Conservation (phyloP, 2,329 filamentous ascomycete genomes). For the Orbilia ellipsospora region DNA sequence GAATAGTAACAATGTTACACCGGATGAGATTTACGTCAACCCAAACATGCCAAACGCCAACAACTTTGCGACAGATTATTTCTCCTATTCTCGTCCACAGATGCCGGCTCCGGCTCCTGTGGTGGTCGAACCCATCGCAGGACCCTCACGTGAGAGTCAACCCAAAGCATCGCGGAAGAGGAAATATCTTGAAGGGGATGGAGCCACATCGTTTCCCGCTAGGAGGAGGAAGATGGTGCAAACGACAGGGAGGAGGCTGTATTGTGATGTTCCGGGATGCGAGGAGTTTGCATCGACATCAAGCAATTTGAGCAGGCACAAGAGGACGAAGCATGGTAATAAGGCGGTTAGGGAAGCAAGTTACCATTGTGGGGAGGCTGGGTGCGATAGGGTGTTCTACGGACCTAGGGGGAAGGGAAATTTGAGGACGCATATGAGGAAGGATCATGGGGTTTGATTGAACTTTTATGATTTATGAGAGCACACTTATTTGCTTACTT, state of each 20-base stretch:
- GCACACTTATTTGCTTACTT: background rate
- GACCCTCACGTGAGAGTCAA: slow-evolving; percentile 9
- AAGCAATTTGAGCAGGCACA: slow-evolving; percentile 52
- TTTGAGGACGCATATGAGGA: slow-evolving; percentile 45
- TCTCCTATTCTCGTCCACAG: slow-evolving; percentile 36
- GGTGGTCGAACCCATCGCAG: background rate
- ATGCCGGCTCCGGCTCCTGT: slow-evolving; percentile 1
- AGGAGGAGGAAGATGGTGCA: slow-evolving; percentile 41
- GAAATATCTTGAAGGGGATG: slow-evolving; percentile 53
- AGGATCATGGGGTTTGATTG: slow-evolving; percentile 35
- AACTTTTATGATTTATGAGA: slow-evolving; percentile 20
- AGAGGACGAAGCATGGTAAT: slow-evolving; percentile 51
- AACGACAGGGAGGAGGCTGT: slow-evolving; percentile 44
- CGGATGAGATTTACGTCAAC: slow-evolving; percentile 50
- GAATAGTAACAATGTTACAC: slow-evolving; percentile 50
- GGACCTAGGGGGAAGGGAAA: slow-evolving; percentile 49
- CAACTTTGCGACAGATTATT: slow-evolving; percentile 45
- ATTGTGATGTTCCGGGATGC: slow-evolving; percentile 50
- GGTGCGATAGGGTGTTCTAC: slow-evolving; percentile 51
- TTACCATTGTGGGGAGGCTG: slow-evolving; percentile 37
- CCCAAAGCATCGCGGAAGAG: slow-evolving; percentile 36
- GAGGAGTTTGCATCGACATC: slow-evolving; percentile 54
- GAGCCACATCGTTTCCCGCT: slow-evolving; percentile 45
- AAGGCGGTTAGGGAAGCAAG: slow-evolving; percentile 42
- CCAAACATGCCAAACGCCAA: slow-evolving; percentile 31